These are phyloP conservation scores for Chaetomiaceae sp. DNA, from an alignment of 2,329 filamentous ascomycete genomes.

Conservation along the genomic window DNA sequence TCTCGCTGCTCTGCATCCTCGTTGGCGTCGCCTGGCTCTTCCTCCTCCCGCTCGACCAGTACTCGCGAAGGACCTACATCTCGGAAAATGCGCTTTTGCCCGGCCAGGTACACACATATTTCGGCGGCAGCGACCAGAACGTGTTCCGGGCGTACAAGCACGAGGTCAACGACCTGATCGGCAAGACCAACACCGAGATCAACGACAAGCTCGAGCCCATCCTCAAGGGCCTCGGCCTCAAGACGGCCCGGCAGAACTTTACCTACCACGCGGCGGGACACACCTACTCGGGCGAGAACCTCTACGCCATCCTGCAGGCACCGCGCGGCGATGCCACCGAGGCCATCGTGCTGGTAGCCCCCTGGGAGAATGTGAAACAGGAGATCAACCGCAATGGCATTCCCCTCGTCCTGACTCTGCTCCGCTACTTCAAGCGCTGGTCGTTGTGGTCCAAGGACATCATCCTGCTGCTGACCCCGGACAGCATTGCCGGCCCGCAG, in stretches of 20 bases:
- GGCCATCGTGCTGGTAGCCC: conserved; percentile 86
- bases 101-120: conserved; percentile 96
- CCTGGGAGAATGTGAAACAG: conserved; percentile 78
- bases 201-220: conserved; percentile 72
- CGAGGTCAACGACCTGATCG: conserved; percentile 65
- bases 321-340: conserved; percentile 95
- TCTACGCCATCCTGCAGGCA: conserved; percentile 89
- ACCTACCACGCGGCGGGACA: conserved; percentile 75
- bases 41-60: conserved; percentile 81
- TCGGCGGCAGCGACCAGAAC: conserved; percentile 92
- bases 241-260: conserved; percentile 84
- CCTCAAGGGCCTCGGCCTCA: conserved; percentile 73
- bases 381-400: conserved; percentile 83
- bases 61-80: conserved; percentile 90
- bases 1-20: conserved; percentile 79
- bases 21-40: conserved; percentile 88
- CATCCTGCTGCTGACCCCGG: conserved; percentile 81
- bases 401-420: conserved; percentile 77
- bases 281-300: conserved; percentile 74
- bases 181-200: conserved; percentile 51
- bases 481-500: conserved; percentile 85
- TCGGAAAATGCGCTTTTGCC: conserved; percentile 95
- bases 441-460: conserved; percentile 99
- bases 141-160: conserved; percentile 85
- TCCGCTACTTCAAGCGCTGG: conserved; percentile 96